These are phyloP conservation scores for Thuidium tamariscinum DNA, from an alignment of 225 moss, liverwort and hornwort species.

Conservation along the genomic window DNA sequence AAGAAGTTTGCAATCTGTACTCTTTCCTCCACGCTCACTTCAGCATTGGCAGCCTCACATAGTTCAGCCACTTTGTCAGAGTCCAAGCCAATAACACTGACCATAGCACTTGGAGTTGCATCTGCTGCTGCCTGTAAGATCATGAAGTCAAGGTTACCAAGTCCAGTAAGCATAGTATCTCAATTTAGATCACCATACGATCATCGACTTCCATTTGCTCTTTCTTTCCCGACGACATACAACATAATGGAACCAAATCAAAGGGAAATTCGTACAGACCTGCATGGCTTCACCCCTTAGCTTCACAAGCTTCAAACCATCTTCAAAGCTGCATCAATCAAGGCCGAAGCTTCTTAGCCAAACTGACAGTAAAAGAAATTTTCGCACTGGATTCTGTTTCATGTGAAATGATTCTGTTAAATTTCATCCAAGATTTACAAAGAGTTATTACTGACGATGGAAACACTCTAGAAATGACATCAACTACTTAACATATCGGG, in stretches of 20 bases:
- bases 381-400: background rate
- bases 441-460: background rate
- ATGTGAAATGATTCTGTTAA: background rate
- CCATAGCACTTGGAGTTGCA: slow-evolving; percentile 92
- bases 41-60: slow-evolving; percentile 89
- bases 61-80: slow-evolving; percentile 69
- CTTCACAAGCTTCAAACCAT: slow-evolving; percentile 96
- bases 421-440: background rate
- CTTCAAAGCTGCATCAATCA: slow-evolving; percentile 73
- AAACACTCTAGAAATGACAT: background rate
- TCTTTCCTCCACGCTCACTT: slow-evolving; percentile 78
- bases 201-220: background rate
- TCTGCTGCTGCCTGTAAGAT: slow-evolving; percentile 82
- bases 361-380: background rate
- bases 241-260: background rate
- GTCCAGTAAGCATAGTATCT: background rate
- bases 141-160: background rate
- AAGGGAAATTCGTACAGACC: slow-evolving; percentile 13
- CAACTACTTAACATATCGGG: background rate
- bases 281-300: slow-evolving; percentile 99
- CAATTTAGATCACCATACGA: background rate
- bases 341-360: background rate
- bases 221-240: background rate
- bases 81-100: slow-evolving; percentile 91
- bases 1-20: slow-evolving; percentile 95